These are phyloP conservation scores for Komagataella pastoris DNA, from an alignment of 805 yeast species.

Conservation along the genomic window DNA sequence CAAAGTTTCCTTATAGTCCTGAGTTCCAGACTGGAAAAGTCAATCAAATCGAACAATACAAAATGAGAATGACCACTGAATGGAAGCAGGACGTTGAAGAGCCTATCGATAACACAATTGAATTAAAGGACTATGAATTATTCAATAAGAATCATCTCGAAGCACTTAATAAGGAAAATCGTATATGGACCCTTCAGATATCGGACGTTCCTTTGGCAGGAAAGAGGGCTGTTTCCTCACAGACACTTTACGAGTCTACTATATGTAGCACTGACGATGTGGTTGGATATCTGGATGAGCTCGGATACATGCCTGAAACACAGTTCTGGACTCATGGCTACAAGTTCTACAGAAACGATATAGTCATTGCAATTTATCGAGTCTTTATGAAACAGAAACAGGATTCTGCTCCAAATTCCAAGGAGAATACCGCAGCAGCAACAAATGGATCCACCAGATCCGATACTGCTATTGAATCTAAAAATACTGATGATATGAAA, in stretches of 20 bases:
- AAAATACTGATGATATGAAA: slow-evolving; percentile 1
- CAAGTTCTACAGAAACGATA: slow-evolving; percentile 45
- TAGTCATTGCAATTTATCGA: slow-evolving; percentile 46
- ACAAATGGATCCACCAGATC: background rate
- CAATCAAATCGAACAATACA: slow-evolving; percentile 42
- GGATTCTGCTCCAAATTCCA: background rate
- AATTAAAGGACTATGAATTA: slow-evolving; percentile 1
- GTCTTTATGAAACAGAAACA: slow-evolving; percentile 21
- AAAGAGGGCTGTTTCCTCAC: slow-evolving; percentile 45
- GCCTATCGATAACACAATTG: background rate
- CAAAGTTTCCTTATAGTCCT: slow-evolving; percentile 37
- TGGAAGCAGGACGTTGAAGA: slow-evolving; percentile 20
- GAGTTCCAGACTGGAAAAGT: slow-evolving; percentile 42
- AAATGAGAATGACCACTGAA: slow-evolving; percentile 32
- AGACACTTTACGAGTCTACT: slow-evolving; percentile 53
- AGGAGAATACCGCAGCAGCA: background rate
- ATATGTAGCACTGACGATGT: slow-evolving; percentile 35
- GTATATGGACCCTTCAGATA: slow-evolving; percentile 49
- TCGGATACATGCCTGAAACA: slow-evolving; percentile 59
- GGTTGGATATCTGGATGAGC: slow-evolving; percentile 32
- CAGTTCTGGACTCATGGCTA: slow-evolving; percentile 52
- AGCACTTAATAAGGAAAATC: slow-evolving; percentile 10
- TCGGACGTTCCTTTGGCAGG: slow-evolving; percentile 74
- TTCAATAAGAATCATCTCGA: slow-evolving; percentile 3
- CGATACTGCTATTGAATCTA: background rate